phyloP scores from a whole-genome alignment of 345 rosid species.

The Lepidium didymum region DNA sequence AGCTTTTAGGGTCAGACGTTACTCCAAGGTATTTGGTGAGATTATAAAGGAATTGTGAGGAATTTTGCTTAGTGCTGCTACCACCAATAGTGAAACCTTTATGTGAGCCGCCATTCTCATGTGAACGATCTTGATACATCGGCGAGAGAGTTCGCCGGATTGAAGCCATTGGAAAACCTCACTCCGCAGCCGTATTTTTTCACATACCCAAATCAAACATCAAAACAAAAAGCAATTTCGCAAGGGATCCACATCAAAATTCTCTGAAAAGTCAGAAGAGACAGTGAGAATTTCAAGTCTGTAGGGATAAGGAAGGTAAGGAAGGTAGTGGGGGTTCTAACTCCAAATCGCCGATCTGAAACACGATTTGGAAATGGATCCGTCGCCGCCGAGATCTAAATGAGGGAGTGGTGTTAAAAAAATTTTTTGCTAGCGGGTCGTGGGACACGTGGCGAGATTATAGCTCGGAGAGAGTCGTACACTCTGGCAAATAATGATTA shows the following conservation, averaged over 20 bases:
- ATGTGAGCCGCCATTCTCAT: conserved; percentile 42
- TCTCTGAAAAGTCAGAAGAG: not conserved
- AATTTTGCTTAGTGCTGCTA: conserved; percentile 29
- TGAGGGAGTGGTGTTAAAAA: not conserved
- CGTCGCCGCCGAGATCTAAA: conserved; percentile 23
- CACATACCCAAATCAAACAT: conserved; percentile 6
- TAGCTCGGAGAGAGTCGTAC: not conserved
- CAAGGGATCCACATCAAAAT: not conserved
- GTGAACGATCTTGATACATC: conserved; percentile 49
- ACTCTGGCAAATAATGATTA: conserved; percentile 3
- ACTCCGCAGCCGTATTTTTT: not conserved
- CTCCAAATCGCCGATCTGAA: conserved; percentile 8
- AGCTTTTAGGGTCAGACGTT: conserved; percentile 29
- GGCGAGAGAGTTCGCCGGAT: conserved; percentile 90
- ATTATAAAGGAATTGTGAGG: conserved; percentile 29
- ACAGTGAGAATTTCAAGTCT: not conserved
- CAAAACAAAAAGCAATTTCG: not conserved
- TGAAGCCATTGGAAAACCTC: conserved; percentile 55
- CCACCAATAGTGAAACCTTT: conserved; percentile 31
- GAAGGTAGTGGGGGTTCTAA: not conserved
- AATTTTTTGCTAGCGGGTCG: conserved; percentile 1
- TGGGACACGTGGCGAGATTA: conserved; percentile 25
- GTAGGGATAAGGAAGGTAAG: not conserved
- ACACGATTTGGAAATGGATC: conserved; percentile 10
- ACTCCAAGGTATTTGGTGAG: conserved; percentile 18